These are phyloP conservation scores for Phytophthora syringae DNA, from an alignment of 352 stramenopile genomes.

Conservation along the genomic window DNA sequence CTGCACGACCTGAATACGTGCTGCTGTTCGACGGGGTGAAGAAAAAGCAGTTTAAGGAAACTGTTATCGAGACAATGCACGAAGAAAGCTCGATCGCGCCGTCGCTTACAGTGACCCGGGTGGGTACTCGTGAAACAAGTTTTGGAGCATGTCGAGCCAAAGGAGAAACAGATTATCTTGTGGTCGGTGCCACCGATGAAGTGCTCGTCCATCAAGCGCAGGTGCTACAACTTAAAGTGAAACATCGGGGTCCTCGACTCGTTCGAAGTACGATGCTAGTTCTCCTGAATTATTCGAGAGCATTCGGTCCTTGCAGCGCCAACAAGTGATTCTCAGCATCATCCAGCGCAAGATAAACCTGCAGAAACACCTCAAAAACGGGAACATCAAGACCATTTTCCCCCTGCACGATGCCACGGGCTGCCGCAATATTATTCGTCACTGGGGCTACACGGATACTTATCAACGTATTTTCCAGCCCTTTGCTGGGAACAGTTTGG, in stretches of 20 bases:
- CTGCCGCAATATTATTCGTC: constrained; percentile 65
- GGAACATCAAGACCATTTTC: constrained; percentile 70
- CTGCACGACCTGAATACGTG: constrained; percentile 61
- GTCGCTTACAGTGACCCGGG: constrained; percentile 53
- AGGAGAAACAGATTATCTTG: constrained; percentile 57
- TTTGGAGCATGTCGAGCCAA: not conserved
- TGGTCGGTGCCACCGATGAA: constrained; percentile 60
- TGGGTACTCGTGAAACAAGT: constrained; percentile 30
- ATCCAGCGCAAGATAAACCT: constrained; percentile 79
- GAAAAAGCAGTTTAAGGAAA: constrained; percentile 78
- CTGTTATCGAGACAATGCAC: constrained; percentile 69
- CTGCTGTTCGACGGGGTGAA: constrained; percentile 69
- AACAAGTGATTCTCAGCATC: constrained; percentile 79
- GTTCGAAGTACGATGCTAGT: constrained; percentile 57
- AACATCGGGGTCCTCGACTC: constrained; percentile 67
- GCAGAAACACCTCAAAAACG: constrained; percentile 56
- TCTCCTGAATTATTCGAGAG: constrained; percentile 66
- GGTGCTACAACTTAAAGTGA: constrained; percentile 72
- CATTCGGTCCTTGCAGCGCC: constrained; percentile 74
- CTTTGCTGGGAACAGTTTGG: constrained; percentile 49
- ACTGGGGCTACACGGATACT: constrained; percentile 59
- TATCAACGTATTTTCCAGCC: constrained; percentile 57
- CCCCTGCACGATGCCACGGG: constrained; percentile 68
- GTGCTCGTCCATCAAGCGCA: constrained; percentile 71
- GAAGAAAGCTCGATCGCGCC: constrained; percentile 69